A percentile compares a stretch with the other conserved stretches of the same genome.
Conservation (phyloP, 768 basidiomycete genomes). For the Nevesoporus exiguus region DNA sequence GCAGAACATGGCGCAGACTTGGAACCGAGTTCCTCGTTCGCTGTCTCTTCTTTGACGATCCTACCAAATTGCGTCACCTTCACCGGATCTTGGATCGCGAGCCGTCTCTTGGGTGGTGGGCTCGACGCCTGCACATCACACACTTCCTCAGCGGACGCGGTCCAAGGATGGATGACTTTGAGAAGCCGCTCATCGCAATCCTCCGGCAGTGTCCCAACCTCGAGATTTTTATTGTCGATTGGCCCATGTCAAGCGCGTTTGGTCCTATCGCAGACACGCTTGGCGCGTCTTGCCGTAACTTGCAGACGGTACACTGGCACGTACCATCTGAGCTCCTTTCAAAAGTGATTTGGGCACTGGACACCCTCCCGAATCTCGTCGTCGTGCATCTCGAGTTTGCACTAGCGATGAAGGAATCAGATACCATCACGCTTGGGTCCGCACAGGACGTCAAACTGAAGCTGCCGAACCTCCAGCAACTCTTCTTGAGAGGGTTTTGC, state of each 20-base stretch:
- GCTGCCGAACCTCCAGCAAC: conserved; percentile 56
- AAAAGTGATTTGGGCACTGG: conserved; percentile 71
- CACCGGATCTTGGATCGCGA: conserved; percentile 50
- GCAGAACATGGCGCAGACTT: conserved; percentile 57
- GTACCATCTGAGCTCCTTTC: conserved; percentile 52
- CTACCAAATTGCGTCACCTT: conserved; percentile 50
- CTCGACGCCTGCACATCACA: conserved; percentile 65
- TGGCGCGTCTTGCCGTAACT: conserved; percentile 44
- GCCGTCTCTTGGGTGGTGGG: conserved; percentile 64
- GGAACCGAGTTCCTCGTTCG: conserved; percentile 67
- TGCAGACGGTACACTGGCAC: conserved; percentile 62
- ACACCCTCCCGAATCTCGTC: conserved; percentile 54
- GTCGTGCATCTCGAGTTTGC: conserved; percentile 55
- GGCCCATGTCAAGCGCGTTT: conserved; percentile 57
- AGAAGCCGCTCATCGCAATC: conserved; percentile 53
- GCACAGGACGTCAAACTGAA: conserved; percentile 53
- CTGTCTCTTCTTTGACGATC: conserved; percentile 64
- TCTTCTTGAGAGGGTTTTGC: conserved; percentile 57
- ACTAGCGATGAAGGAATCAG: conserved; percentile 31
- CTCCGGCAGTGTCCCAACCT: conserved; percentile 69
- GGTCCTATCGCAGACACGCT: conserved; percentile 64
- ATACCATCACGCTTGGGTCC: conserved; percentile 54
- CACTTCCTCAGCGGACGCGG: conserved; percentile 44
- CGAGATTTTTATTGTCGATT: conserved; percentile 67
- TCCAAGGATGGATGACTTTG: conserved; percentile 45